These are phyloP conservation scores for Fusarium tjaetaba DNA, from an alignment of 2,329 filamentous ascomycete genomes.

Conservation along the genomic window DNA sequence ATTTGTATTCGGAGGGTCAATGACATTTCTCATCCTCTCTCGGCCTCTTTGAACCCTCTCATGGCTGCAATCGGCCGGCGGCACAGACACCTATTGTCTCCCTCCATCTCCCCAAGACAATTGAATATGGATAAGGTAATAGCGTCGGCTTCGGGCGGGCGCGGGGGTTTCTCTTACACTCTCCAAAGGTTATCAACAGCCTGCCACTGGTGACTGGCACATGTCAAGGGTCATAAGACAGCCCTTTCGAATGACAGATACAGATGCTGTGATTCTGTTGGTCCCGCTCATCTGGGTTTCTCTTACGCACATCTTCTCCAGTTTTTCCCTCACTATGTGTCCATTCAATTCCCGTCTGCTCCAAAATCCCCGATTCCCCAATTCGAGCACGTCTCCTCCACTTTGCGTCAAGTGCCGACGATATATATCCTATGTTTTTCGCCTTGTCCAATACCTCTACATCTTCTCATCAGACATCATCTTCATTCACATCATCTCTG, in stretches of 20 bases:
- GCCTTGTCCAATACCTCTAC: slow-evolving; percentile 28
- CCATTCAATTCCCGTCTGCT: slow-evolving; percentile 15
- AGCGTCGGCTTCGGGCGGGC: slow-evolving; percentile 32
- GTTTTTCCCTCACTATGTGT: neutral
- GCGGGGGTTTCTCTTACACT: slow-evolving; percentile 32
- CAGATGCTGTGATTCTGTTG: slow-evolving; percentile 11
- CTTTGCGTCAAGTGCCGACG: slow-evolving; percentile 31
- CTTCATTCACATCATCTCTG: neutral
- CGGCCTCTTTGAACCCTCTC: slow-evolving; percentile 18
- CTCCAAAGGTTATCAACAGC: neutral
- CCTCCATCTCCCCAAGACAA: slow-evolving; percentile 6
- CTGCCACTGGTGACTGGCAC: neutral
- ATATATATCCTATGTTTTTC: slow-evolving; percentile 44
- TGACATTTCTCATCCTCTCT: slow-evolving; percentile 24
- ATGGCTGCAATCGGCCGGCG: slow-evolving; percentile 44
- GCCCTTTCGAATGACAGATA: slow-evolving; percentile 3
- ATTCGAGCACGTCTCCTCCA: slow-evolving; percentile 21
- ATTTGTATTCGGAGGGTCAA: slow-evolving; percentile 37
- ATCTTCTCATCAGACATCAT: neutral
- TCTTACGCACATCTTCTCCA: slow-evolving; percentile 33
- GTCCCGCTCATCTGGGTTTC: slow-evolving; percentile 34
- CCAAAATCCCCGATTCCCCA: slow-evolving; percentile 34
- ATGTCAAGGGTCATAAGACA: slow-evolving; percentile 35
- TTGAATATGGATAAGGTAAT: slow-evolving; percentile 40
- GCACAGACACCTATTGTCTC: slow-evolving; percentile 9